Evolutionary conservation across 768 basidiomycete genomes (phyloP).

Genomic region (Podaxis sp.): DNA sequence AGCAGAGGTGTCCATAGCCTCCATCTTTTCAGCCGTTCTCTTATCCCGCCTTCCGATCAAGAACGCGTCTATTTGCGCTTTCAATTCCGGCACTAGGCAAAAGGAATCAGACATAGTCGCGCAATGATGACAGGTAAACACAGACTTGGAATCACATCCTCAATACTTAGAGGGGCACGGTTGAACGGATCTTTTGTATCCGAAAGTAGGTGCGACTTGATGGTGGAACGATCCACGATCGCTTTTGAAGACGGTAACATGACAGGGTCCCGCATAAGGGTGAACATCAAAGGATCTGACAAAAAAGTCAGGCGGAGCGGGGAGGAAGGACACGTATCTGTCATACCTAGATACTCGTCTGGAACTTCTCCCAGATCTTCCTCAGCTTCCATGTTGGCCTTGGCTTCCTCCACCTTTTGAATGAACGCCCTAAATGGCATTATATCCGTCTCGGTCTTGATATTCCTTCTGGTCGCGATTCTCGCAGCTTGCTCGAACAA

Average conservation of each 20-base stretch:
- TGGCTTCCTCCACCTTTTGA: conserved; percentile 79
- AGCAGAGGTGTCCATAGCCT: conserved; percentile 12
- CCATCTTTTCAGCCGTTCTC: conserved; percentile 21
- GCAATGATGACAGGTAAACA: conserved; percentile 6
- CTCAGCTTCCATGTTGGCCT: conserved; percentile 78
- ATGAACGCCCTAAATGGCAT: conserved; percentile 69
- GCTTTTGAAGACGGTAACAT: conserved; percentile 78
- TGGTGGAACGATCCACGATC: conserved; percentile 85
- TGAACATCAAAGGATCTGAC: conserved; percentile 85
- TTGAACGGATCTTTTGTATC: conserved; percentile 97
- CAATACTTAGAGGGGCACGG: conserved; percentile 74
- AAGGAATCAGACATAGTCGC: conserved; percentile 2
- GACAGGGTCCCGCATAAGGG: conserved; percentile 95
- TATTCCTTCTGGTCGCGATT: conserved; percentile 54
- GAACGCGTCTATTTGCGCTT: conserved; percentile 72
- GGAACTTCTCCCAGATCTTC: conserved; percentile 92
- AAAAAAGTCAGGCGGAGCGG: not conserved
- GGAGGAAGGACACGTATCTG: conserved; percentile 8
- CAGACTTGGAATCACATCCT: conserved; percentile 77
- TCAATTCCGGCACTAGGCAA: conserved; percentile 61
- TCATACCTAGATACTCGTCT: conserved; percentile 89
- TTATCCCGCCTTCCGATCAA: conserved; percentile 54
- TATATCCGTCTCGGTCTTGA: conserved; percentile 82
- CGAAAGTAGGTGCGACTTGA: conserved; percentile 91
- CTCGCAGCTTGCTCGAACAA: conserved; percentile 78